phyloP scores from a whole-genome alignment of 805 yeast species.

The Candida orba region DNA sequence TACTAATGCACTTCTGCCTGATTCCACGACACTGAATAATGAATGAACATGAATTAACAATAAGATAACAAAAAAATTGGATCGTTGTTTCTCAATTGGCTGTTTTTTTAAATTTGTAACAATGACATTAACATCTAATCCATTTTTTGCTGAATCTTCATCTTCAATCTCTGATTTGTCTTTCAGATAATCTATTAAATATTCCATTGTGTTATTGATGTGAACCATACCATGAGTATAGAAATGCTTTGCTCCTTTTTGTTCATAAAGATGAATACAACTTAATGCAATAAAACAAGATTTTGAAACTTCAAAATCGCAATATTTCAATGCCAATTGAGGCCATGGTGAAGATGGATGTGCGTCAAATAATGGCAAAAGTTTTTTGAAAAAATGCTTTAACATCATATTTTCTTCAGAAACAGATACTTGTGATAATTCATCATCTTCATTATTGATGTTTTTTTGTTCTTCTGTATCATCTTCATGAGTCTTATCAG shows the following conservation, averaged over 20 bases:
- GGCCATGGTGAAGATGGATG: slow-evolving; percentile 61
- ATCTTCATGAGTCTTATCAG: too few species aligned
- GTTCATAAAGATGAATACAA: slow-evolving; percentile 51
- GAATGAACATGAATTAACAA: slow-evolving; percentile 48
- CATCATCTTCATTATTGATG: neutral
- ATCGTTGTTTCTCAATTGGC: slow-evolving; percentile 28
- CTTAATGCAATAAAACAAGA: slow-evolving; percentile 51
- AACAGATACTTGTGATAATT: slow-evolving; percentile 22
- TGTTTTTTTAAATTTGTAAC: slow-evolving; percentile 30
- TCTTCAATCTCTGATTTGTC: slow-evolving; percentile 16
- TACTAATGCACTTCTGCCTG: slow-evolving; percentile 46
- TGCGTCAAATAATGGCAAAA: slow-evolving; percentile 47
- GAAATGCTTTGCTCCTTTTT: slow-evolving; percentile 44
- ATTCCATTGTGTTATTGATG: slow-evolving; percentile 50
- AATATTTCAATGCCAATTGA: slow-evolving; percentile 46
- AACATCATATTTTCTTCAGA: slow-evolving; percentile 48
- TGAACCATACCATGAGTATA: slow-evolving; percentile 47
- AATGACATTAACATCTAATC: slow-evolving; percentile 27
- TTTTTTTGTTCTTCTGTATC: neutral
- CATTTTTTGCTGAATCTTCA: slow-evolving; percentile 9
- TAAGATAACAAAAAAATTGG: slow-evolving; percentile 41
- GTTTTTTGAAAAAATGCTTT: slow-evolving; percentile 47
- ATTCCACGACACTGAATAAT: slow-evolving; percentile 45
- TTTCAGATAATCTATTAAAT: slow-evolving; percentile 38
- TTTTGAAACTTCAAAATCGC: slow-evolving; percentile 50